Evolutionary conservation across 176 grass and related monocot genomes (phyloP), one percentile per base, ranked within the genome.

Genomic region (Lolium multiflorum): DNA sequence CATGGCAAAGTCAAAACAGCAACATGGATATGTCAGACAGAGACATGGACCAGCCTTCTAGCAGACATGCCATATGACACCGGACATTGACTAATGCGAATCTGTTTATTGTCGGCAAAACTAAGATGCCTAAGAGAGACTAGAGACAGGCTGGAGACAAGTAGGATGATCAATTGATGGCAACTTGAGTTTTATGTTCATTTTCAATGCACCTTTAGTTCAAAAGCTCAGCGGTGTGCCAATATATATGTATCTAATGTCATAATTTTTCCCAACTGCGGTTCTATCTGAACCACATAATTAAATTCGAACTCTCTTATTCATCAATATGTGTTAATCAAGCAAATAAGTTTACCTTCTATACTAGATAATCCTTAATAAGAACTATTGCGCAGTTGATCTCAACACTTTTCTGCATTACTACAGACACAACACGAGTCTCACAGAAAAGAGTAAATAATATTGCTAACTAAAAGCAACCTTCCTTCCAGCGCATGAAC

Each of bases 41-140:
- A 74, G 89, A 81, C 70, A 84, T 81, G 86, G 82, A 85, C 82
- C 77, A 81, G 54, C 17, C 52, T 84, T 84, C 77, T 71, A 77
- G 60, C 70, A 91, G 82, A 91, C 85, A 91, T 85, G 70, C 17
- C 82, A 91, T 88, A 88, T 88, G 85, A 71, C 77, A 84, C 20
- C 1, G 0, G 59, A 77, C 82, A 91, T 81, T 61, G 70, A 43
- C 62, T 81, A 69, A 91, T 81, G 86, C 85, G 54, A 63, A 73
- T 71, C 60, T 88, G 41, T 20, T 62, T 77, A 78, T 70, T 47
- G 43, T 62, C 72, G 44, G 28, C 66, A 87, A 75, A 88, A 38
- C 70, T 77, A 78, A 84, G 21, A 68, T 54, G 69, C 14, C 82
- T 77, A 84, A 44, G 16, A 66, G 54, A 91, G 76, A 44, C 85